Evolutionary conservation across 129 eudicot species (phyloP).

Genomic region (Dittrichia graveolens): DNA sequence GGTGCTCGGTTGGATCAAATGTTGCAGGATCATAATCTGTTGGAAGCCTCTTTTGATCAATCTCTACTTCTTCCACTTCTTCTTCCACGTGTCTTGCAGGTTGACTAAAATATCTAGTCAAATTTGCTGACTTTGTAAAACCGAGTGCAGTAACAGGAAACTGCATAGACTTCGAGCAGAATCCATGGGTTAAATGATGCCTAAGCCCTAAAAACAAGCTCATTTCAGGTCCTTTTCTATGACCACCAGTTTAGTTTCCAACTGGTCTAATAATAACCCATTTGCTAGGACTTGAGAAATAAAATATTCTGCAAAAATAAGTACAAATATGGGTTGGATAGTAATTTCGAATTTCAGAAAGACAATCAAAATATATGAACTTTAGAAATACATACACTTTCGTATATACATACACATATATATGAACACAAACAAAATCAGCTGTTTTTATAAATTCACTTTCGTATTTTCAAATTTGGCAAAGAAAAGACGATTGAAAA

Average conservation of each 20-base stretch:
- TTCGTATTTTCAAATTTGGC: no score
- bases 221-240: slow-evolving; percentile 37
- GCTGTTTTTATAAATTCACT: not conserved
- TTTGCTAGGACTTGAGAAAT: slow-evolving; percentile 21
- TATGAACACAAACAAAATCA: not conserved
- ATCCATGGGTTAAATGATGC: slow-evolving; percentile 46
- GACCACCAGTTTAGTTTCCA: not conserved
- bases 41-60: slow-evolving; percentile 84
- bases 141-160: slow-evolving; percentile 28
- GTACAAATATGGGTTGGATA: not conserved
- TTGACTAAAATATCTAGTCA: slow-evolving; percentile 52
- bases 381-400: not conserved
- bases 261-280: slow-evolving; percentile 22
- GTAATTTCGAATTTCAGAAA: not conserved
- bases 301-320: slow-evolving; percentile 19
- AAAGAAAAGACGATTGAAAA: no score
- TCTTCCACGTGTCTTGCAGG: slow-evolving; percentile 56
- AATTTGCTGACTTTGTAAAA: slow-evolving; percentile 30
- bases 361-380: not conserved
- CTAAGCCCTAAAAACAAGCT: slow-evolving; percentile 55
- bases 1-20: slow-evolving; percentile 80
- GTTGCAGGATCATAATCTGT: slow-evolving; percentile 87
- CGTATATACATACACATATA: not conserved
- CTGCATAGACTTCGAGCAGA: slow-evolving; percentile 29
- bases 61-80: slow-evolving; percentile 66